Base-by-base conservation (phyloP, 2,329 filamentous ascomycete genomes). In the Verruconis gallopava region DNA sequence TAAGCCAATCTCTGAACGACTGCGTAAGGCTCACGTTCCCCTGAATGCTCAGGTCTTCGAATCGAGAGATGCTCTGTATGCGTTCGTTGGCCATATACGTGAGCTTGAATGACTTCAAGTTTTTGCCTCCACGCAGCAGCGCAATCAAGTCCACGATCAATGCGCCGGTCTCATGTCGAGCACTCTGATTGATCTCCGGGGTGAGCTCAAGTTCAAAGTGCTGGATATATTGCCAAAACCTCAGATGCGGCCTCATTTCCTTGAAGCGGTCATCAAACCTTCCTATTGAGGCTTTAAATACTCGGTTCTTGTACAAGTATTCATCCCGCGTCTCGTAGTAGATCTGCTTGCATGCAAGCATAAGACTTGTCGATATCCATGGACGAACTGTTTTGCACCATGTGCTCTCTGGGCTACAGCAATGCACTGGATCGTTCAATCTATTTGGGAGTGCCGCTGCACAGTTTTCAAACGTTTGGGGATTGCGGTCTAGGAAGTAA, bases 321-420 rank as follows among this genome's bases (percentile, higher is more conserved):
- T 42, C 40, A 11, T 42, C 32, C 22, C 40, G 40, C 6, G 19
- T 18, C 25, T 42, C 40, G 20, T 33, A 20, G 21, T 42, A 42
- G 2, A 42, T 33, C 20, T 36, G 40, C 21, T 42, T 42, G 32
- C 40, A 42, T 4, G 32, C 36, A 22, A 20, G 12, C 13, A 42
- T 5, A 5, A 42, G 33, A 9, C 20, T 13, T 4, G 32, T 30
- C 19, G 30, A 33, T 30, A 42, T 35, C 30, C 30, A 21, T 14
- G 40, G 40, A 15, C 32, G 25, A 9, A n/a, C n/a, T n/a, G 25
- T 30, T 9, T n/a, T 30, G 25, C 25, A 30, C 25, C 25, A 30
- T 9, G n/a, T n/a, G n/a, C n/a, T 30, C 9, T n/a, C n/a, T 30
- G 25, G 6, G n/a, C 9, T n/a, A 30, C 25, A 30, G 25, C 25